Evolutionary conservation across 164 flowering plant species (phyloP), one percentile per base, ranked within the genome.

Genomic region (Houttuynia cordata): DNA sequence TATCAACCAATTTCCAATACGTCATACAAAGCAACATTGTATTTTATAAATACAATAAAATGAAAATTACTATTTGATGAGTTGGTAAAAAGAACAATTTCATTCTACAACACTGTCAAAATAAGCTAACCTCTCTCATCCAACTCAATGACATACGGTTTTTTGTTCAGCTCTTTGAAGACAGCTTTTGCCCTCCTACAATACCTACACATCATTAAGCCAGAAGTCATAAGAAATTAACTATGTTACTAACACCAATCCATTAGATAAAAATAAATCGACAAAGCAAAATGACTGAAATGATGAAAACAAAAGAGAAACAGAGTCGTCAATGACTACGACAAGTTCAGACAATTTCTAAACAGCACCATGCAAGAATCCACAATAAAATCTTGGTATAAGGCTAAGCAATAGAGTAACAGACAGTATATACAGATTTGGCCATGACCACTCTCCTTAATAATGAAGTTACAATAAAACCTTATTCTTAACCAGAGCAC

Each of bases 181-280:
- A 90, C 95, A 71, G 77, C 78, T 72, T 93, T 93, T 14, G 97
- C 97, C 72, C 74, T 83, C 68, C 63, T 81, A 76, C 94, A 93
- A 61, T 86, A 87, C 71, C 96, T 92, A 80, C 62, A 73, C 24
- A 70, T 57, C 24, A 60, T 30, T 34, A 30, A 47, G 18, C 5
- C 21, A 59, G 23, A 25, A 21, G 41, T 52, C 17, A 59, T 51
- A 60, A 40, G 40, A 42, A 14, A 53, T 24, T 20, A 50, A 23
- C 14, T 15, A 39, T 24, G 21, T 10, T 9, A 14, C 0, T 57
- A 40, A 39, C 25, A 57, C 53, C 24, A 4, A 24, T 37, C 24
- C 42, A 60, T 25, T 10, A 24, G 15, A 53, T 19, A 22, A 10
- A n/a, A n/a, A 19, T 18, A 9, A 37, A 39, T 6, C 18, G 12